Conservation (phyloP, 768 basidiomycete species). For the Suillus hirtellus region DNA sequence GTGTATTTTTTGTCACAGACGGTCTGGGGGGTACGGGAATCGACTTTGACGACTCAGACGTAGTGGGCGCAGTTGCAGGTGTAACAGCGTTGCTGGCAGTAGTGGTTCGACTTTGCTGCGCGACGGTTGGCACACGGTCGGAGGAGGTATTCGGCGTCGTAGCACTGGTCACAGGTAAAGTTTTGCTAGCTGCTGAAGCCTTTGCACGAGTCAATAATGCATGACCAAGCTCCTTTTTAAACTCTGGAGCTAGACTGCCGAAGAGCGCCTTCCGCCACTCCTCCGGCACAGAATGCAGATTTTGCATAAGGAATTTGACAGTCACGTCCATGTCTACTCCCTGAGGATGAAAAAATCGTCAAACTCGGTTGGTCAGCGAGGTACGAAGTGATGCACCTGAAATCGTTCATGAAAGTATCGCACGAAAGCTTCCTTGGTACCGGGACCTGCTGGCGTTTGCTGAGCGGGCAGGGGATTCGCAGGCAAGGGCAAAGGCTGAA, state of each 20-base stretch:
- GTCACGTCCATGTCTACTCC: neutral
- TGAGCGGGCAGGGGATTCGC: neutral
- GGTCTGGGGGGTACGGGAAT: conserved; percentile 4
- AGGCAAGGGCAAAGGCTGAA: neutral
- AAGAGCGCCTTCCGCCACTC: conserved; percentile 4
- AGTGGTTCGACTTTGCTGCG: neutral
- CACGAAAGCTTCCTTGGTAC: neutral
- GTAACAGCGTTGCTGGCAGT: neutral
- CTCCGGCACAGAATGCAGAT: neutral
- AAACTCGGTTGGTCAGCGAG: neutral
- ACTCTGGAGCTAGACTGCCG: neutral
- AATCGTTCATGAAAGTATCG: neutral
- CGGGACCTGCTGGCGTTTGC: neutral
- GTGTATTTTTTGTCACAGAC: neutral
- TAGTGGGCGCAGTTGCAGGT: neutral
- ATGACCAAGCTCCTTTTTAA: neutral
- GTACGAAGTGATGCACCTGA: neutral
- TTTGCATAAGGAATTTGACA: neutral
- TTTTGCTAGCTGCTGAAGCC: neutral
- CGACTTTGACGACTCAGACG: neutral
- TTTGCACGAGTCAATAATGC: neutral
- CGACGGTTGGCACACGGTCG: neutral
- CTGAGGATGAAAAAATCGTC: neutral
- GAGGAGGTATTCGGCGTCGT: neutral
- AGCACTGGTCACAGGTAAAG: neutral